Percentiles rank a stretch among this genome's conserved stretches.
phyloP scores from a whole-genome alignment of 768 basidiomycete species.

The Boletus sensibilis region DNA sequence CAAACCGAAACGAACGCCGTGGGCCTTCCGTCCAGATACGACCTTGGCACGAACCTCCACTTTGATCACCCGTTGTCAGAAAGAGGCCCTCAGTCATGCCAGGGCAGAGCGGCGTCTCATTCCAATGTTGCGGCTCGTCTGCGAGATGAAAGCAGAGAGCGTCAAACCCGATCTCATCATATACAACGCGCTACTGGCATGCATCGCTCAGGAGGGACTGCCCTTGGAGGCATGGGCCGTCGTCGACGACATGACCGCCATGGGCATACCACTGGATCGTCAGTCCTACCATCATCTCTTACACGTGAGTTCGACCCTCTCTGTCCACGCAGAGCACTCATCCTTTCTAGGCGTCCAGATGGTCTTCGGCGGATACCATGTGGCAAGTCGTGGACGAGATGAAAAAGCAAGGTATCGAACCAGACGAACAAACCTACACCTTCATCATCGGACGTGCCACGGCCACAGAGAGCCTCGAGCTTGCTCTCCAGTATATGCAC shows the following conservation, averaged over 20 bases:
- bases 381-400: slow-evolving; percentile 57
- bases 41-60: slow-evolving; percentile 27
- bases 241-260: slow-evolving; percentile 62
- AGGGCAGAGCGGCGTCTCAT: slow-evolving; percentile 37
- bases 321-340: slow-evolving; percentile 8
- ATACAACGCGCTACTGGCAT: slow-evolving; percentile 57
- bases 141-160: slow-evolving; percentile 56
- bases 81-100: slow-evolving; percentile 30
- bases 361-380: slow-evolving; percentile 37
- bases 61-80: slow-evolving; percentile 32
- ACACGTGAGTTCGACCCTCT: slow-evolving; percentile 41
- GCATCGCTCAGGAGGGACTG: slow-evolving; percentile 43
- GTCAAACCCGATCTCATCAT: slow-evolving; percentile 53
- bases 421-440: slow-evolving; percentile 54
- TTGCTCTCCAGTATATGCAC: slow-evolving; percentile 59
- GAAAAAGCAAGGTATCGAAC: slow-evolving; percentile 46
- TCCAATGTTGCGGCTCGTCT: slow-evolving; percentile 44
- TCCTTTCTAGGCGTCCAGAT: slow-evolving; percentile 44
- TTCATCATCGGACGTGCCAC: slow-evolving; percentile 50
- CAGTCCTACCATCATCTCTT: slow-evolving; percentile 60
- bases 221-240: slow-evolving; percentile 61
- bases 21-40: slow-evolving; percentile 27
- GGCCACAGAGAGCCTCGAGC: slow-evolving; percentile 55
- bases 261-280: slow-evolving; percentile 48
- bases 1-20: slow-evolving; percentile 19